These are phyloP conservation scores for Candida silvatica DNA, from an alignment of 805 yeast genomes.

Conservation along the genomic window DNA sequence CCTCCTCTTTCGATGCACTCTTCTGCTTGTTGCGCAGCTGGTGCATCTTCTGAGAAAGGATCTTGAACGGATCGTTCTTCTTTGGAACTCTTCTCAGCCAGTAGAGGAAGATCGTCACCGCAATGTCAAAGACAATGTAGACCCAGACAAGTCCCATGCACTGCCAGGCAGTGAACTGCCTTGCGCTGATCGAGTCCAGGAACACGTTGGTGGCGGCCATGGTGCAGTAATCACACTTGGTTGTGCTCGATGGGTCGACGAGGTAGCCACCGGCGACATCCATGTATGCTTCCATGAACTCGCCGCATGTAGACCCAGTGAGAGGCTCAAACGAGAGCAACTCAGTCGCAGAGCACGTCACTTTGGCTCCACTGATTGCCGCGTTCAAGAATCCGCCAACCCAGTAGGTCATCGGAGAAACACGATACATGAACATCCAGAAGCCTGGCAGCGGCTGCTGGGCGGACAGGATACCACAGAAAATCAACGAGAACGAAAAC, in stretches of 20 bases:
- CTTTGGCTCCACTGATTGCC: constrained; percentile 40
- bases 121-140: constrained; percentile 33
- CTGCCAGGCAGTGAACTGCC: constrained; percentile 46
- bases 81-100: constrained; percentile 67
- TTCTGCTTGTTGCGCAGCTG: too few relatives aligned
- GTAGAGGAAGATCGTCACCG: constrained; percentile 21
- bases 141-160: constrained; percentile 42
- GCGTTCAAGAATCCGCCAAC: constrained; percentile 42
- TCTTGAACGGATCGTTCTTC: constrained; percentile 7
- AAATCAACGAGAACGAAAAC: constrained; percentile 50
- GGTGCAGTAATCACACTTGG: constrained; percentile 51
- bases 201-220: constrained; percentile 41
- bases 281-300: constrained; percentile 33
- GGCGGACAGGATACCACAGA: constrained; percentile 67
- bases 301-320: constrained; percentile 46
- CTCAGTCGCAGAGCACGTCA: constrained; percentile 40
- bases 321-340: constrained; percentile 38
- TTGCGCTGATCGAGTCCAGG: constrained; percentile 27
- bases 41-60: too few relatives aligned
- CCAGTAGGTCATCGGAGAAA: constrained; percentile 58
- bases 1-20: too few relatives aligned
- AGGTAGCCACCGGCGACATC: constrained; percentile 36
- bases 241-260: constrained; percentile 31
- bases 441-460: constrained; percentile 39
- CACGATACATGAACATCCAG: constrained; percentile 68